phyloP scores from a whole-genome alignment of 2,329 filamentous ascomycete genomes.

The Aaosphaeria pasadenensis region DNA sequence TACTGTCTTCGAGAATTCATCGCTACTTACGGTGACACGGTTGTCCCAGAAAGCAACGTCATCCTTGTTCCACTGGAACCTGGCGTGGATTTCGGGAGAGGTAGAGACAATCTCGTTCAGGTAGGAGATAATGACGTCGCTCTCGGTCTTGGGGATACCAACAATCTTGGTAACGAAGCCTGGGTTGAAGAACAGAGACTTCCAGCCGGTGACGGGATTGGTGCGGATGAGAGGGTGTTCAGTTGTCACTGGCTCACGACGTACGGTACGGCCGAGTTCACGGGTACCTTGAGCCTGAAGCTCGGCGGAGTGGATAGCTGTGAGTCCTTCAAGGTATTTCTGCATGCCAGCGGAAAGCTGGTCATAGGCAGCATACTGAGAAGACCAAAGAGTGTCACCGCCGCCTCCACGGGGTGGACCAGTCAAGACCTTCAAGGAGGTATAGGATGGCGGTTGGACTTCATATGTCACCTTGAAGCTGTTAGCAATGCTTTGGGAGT shows the following conservation, averaged over 20 bases:
- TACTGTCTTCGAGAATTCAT: not conserved
- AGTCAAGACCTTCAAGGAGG: conserved; percentile 52
- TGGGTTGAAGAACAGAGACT: conserved; percentile 58
- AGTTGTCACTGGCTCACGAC: conserved; percentile 52
- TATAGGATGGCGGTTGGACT: conserved; percentile 57
- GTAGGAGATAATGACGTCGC: conserved; percentile 50
- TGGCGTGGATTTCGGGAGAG: conserved; percentile 66
- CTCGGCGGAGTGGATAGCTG: conserved; percentile 54
- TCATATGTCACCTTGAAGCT: conserved; percentile 52
- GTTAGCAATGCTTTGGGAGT: conserved; percentile 13
- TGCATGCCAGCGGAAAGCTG: conserved; percentile 55
- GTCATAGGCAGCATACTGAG: conserved; percentile 59
- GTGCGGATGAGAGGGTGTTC: conserved; percentile 58
- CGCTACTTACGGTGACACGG: conserved; percentile 45
- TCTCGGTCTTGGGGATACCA: conserved; percentile 57
- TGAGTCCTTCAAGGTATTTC: conserved; percentile 56
- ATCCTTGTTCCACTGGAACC: conserved; percentile 62
- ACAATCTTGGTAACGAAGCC: conserved; percentile 58
- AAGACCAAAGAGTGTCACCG: conserved; percentile 58
- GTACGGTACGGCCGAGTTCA: conserved; percentile 50
- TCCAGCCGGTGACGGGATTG: conserved; percentile 62
- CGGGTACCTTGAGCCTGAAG: conserved; percentile 52
- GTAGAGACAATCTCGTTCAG: conserved; percentile 56
- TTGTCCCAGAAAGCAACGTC: conserved; percentile 71
- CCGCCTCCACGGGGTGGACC: conserved; percentile 55